A percentile compares a stretch with the other conserved stretches of the same genome.
Conservation (phyloP, 371 early-diverging fungal species). For the Catenaria anguillulae region DNA sequence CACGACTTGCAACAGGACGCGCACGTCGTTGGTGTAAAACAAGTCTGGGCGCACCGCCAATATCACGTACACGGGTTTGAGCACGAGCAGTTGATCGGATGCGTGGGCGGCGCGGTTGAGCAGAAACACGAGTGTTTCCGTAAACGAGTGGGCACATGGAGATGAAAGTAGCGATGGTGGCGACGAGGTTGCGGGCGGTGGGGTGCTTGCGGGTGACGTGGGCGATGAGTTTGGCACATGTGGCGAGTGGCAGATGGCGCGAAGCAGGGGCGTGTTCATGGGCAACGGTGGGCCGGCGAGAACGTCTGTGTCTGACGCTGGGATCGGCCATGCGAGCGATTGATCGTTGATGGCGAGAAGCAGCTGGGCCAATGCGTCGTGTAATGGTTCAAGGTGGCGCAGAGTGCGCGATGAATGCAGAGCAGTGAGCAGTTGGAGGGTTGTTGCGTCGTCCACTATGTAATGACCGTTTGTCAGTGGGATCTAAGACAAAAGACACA, state of each 20-base stretch:
- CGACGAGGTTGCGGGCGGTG: neutral
- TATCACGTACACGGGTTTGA: neutral
- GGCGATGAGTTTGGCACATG: too few species aligned
- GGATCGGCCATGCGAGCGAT: neutral
- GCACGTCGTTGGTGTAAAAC: constrained; percentile 1
- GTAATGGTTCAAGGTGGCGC: neutral
- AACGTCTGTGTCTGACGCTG: too few species aligned
- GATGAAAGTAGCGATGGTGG: neutral
- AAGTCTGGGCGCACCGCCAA: neutral
- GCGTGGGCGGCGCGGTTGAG: neutral
- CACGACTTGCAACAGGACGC: neutral
- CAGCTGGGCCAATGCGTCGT: neutral
- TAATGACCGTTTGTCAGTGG: neutral
- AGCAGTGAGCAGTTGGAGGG: neutral
- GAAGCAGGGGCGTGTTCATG: neutral
- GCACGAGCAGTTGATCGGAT: neutral
- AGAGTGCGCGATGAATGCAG: neutral
- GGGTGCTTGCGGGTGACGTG: too few species aligned
- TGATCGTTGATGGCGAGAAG: neutral
- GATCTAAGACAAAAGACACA: neutral
- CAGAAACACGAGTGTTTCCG: neutral
- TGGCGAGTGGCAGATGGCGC: neutral
- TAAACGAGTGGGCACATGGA: neutral
- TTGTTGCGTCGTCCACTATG: neutral
- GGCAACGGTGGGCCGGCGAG: too few species aligned